Percentiles rank a stretch among this genome's conserved stretches.
These are phyloP conservation scores for Mucor mucedo DNA, from an alignment of 371 early-diverging fungal genomes.

Conservation along the genomic window DNA sequence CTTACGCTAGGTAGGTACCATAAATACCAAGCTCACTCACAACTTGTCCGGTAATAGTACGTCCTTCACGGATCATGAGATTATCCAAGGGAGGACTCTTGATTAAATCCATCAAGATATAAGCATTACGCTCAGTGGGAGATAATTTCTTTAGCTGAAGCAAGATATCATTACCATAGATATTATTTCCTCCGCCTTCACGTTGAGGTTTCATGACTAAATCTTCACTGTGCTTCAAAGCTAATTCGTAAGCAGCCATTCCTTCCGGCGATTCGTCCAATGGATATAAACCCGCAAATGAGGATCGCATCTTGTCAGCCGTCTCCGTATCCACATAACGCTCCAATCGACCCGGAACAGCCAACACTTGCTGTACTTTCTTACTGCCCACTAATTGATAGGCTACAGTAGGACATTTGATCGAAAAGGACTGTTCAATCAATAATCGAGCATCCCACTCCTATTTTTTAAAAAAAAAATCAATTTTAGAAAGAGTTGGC, in stretches of 20 bases:
- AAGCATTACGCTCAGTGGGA: constrained; percentile 73
- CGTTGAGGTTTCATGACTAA: constrained; percentile 96
- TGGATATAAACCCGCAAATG: constrained; percentile 91
- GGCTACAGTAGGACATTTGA: constrained; percentile 90
- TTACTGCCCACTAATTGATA: constrained; percentile 96
- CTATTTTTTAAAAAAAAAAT: not conserved
- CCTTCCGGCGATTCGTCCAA: constrained; percentile 78
- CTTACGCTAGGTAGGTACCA: constrained; percentile 84
- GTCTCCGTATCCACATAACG: constrained; percentile 65
- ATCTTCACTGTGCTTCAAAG: constrained; percentile 64
- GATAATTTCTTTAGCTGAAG: constrained; percentile 56
- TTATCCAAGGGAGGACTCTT: constrained; percentile 77
- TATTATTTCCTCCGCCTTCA: constrained; percentile 97
- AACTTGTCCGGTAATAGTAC: constrained; percentile 73
- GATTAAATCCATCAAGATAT: constrained; percentile 93
- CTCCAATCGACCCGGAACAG: constrained; percentile 82
- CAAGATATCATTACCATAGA: constrained; percentile 89
- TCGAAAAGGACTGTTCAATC: constrained; percentile 77
- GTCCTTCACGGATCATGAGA: constrained; percentile 83
- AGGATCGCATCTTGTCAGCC: constrained; percentile 65
- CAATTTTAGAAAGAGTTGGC: too few species aligned
- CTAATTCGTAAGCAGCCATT: constrained; percentile 67
- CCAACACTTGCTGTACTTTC: constrained; percentile 94
- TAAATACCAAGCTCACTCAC: constrained; percentile 94
- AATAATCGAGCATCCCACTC: constrained; percentile 35